Evolutionary conservation across 192 early-diverging fungal species (phyloP).

Genomic region (Mycoemilia scoparia): DNA sequence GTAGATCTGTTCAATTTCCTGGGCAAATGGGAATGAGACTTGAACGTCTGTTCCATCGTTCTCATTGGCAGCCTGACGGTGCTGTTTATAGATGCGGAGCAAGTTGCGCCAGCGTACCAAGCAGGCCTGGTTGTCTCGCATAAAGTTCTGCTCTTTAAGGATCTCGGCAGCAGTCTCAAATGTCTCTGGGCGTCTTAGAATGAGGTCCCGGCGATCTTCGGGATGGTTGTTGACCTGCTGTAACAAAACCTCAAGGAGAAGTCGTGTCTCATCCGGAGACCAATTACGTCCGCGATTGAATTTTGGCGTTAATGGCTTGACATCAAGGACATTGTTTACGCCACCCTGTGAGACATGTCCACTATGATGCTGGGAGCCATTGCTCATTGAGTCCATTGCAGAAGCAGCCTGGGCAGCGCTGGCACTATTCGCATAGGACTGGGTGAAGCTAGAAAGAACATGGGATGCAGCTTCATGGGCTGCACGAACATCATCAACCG

Average conservation of each 20-base stretch:
- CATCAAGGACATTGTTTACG: constrained; percentile 9
- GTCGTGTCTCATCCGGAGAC: constrained; percentile 27
- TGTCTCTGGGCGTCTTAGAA: constrained; percentile 22
- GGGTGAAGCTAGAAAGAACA: constrained; percentile 20
- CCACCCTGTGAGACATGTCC: constrained; percentile 11
- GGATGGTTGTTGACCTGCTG: constrained; percentile 23
- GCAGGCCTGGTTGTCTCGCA: constrained; percentile 27
- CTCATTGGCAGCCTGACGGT: constrained; percentile 42
- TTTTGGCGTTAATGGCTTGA: constrained; percentile 31
- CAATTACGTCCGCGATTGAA: constrained; percentile 33
- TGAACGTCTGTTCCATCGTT: constrained; percentile 16
- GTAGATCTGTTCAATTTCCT: constrained; percentile 26
- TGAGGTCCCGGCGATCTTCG: constrained; percentile 24
- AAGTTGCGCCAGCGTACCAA: constrained; percentile 41
- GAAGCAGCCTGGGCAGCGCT: constrained; percentile 20
- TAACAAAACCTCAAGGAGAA: constrained; percentile 25
- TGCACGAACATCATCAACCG: no score
- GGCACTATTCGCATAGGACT: constrained; percentile 15
- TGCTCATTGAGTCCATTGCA: no score
- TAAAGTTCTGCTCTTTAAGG: constrained; percentile 19
- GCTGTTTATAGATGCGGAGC: constrained; percentile 64
- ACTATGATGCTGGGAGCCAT: constrained; percentile 29
- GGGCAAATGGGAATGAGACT: constrained; percentile 21
- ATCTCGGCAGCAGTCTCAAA: constrained; percentile 25
- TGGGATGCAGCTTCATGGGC: constrained; percentile 6